These are phyloP conservation scores for Adansonia madagascariensis DNA, from an alignment of 441 rosid species.

Conservation along the genomic window DNA sequence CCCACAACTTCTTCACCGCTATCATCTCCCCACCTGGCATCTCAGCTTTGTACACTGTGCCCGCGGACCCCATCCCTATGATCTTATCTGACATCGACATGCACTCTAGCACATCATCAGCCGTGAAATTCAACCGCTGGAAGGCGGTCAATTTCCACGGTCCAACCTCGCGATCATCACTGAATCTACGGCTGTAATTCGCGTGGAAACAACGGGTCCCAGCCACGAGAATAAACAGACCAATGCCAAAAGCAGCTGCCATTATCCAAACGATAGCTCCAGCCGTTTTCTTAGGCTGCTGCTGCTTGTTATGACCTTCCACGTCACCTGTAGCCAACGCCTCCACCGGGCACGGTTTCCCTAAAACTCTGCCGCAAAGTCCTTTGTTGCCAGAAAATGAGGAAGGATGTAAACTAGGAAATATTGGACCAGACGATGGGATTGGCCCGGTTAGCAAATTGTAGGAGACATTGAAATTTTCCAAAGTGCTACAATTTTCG, in stretches of 20 bases:
- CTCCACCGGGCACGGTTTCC: slow-evolving; percentile 59
- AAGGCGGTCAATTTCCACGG: slow-evolving; percentile 94
- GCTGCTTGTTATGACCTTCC: slow-evolving; percentile 37
- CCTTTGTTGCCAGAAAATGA: slow-evolving; percentile 78
- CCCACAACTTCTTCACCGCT: slow-evolving; percentile 95
- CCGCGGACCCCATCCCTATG: slow-evolving; percentile 89
- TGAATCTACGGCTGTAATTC: slow-evolving; percentile 46
- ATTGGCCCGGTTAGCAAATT: slow-evolving; percentile 75
- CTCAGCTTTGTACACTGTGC: slow-evolving; percentile 86
- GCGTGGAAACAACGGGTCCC: slow-evolving; percentile 71
- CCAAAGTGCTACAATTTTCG: slow-evolving; percentile 72
- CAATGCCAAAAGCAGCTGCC: slow-evolving; percentile 81
- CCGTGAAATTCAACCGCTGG: slow-evolving; percentile 81
- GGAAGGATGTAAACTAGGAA: slow-evolving; percentile 71
- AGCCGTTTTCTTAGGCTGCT: slow-evolving; percentile 62
- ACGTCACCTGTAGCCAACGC: slow-evolving; percentile 36
- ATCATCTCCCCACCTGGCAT: slow-evolving; percentile 92
- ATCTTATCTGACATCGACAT: slow-evolving; percentile 67
- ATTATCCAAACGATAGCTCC: slow-evolving; percentile 90
- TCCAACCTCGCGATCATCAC: slow-evolving; percentile 56
- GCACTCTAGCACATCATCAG: slow-evolving; percentile 82
- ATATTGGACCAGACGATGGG: slow-evolving; percentile 63
- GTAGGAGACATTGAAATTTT: slow-evolving; percentile 77
- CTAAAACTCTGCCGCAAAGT: slow-evolving; percentile 65
- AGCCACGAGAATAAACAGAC: slow-evolving; percentile 72